phyloP scores from a whole-genome alignment of 2,329 filamentous ascomycete species.

The Fusarium sublunatum region DNA sequence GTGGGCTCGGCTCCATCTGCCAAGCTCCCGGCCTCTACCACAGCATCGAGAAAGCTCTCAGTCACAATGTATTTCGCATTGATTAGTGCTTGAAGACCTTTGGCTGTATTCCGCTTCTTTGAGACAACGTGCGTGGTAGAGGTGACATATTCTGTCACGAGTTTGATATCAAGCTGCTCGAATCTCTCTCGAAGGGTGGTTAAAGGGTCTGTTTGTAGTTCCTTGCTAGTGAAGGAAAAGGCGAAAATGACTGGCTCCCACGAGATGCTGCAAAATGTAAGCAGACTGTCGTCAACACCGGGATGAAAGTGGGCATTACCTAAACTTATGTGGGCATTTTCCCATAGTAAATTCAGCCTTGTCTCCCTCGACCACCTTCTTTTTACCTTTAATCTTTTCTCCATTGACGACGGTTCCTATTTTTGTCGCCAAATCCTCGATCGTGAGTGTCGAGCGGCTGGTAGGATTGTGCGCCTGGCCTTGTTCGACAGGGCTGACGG shows the following conservation, averaged over 20 bases:
- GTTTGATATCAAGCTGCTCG: slow-evolving; percentile 90
- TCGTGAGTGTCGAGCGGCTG: slow-evolving; percentile 74
- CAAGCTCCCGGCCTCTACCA: slow-evolving; percentile 69
- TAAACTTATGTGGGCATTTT: slow-evolving; percentile 72
- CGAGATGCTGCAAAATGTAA: slow-evolving; percentile 66
- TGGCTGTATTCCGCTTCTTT: slow-evolving; percentile 89
- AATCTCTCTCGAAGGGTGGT: slow-evolving; percentile 71
- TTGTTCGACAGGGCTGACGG: slow-evolving; percentile 72
- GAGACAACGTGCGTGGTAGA: slow-evolving; percentile 89
- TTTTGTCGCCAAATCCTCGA: slow-evolving; percentile 86
- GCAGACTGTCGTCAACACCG: background rate
- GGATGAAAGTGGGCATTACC: slow-evolving; percentile 54
- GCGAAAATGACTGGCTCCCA: slow-evolving; percentile 87
- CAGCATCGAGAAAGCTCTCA: slow-evolving; percentile 76
- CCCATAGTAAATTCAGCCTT: slow-evolving; percentile 77
- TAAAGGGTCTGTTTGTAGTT: slow-evolving; percentile 74
- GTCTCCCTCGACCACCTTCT: slow-evolving; percentile 61
- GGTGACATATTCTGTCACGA: slow-evolving; percentile 75
- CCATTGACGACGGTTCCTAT: slow-evolving; percentile 84
- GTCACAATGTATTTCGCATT: slow-evolving; percentile 83
- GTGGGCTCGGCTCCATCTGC: slow-evolving; percentile 60
- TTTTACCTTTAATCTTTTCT: slow-evolving; percentile 72
- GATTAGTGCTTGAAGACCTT: slow-evolving; percentile 86
- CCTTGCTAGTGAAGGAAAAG: slow-evolving; percentile 79
- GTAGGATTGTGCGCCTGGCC: slow-evolving; percentile 74